A percentile compares a stretch with the other conserved stretches of the same genome.
phyloP scores from a whole-genome alignment of 2,329 filamentous ascomycete genomes.

The Cadophora gregata region DNA sequence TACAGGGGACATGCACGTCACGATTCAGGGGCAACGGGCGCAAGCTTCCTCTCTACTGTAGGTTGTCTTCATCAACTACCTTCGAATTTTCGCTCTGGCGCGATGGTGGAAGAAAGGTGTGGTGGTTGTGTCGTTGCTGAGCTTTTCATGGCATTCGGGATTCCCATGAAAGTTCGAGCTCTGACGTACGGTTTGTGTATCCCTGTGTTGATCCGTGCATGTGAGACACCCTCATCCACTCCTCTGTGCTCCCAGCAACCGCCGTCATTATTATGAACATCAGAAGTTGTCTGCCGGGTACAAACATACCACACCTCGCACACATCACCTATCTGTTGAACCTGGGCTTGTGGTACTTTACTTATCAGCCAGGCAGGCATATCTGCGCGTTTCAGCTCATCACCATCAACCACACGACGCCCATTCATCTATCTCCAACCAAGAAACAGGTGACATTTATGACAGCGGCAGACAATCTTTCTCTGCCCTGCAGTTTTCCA shows the following conservation, averaged over 20 bases:
- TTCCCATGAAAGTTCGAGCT: background rate
- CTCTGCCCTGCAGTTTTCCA: background rate
- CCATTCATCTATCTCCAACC: background rate
- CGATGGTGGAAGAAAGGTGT: background rate
- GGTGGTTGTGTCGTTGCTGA: background rate
- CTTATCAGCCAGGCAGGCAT: background rate
- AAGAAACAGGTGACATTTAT: background rate
- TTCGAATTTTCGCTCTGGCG: background rate
- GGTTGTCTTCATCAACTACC: background rate
- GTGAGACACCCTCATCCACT: conserved; percentile 14
- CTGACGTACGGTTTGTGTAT: conserved; percentile 8
- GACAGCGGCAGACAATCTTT: background rate
- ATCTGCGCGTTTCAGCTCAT: background rate
- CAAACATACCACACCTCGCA: conserved; percentile 1
- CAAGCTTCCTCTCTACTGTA: background rate
- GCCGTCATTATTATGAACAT: background rate
- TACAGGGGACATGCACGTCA: background rate
- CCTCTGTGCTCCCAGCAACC: conserved; percentile 5
- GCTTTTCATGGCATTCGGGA: background rate
- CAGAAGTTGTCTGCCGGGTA: background rate
- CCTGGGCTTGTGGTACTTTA: too few relatives aligned
- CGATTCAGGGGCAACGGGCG: background rate
- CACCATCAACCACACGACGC: background rate
- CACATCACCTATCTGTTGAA: background rate
- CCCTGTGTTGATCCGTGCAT: conserved; percentile 13